These are phyloP conservation scores for Lanzia echinophila DNA, from an alignment of 2,329 filamentous ascomycete species.

Conservation along the genomic window DNA sequence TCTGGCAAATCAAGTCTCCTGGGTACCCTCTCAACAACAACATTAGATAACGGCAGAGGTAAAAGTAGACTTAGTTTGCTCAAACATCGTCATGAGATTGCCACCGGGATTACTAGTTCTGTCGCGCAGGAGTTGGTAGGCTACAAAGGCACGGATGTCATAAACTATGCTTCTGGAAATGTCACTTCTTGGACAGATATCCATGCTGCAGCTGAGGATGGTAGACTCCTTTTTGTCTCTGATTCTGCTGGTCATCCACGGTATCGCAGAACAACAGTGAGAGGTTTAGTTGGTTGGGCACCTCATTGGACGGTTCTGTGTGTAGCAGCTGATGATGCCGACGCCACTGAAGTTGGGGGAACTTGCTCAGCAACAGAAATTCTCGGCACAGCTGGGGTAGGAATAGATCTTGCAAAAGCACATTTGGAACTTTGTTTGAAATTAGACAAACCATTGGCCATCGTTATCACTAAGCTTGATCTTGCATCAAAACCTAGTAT, in stretches of 20 bases:
- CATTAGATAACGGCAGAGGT: constrained; percentile 84
- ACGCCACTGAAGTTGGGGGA: constrained; percentile 26
- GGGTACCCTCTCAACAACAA: constrained; percentile 80
- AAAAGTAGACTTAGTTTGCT: constrained; percentile 83
- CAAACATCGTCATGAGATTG: constrained; percentile 89
- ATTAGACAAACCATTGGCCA: constrained; percentile 66
- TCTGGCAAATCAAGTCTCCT: constrained; percentile 90
- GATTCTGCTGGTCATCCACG: constrained; percentile 89
- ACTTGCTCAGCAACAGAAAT: constrained; percentile 46
- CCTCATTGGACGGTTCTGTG: constrained; percentile 92
- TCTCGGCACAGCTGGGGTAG: constrained; percentile 43
- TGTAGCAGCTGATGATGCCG: constrained; percentile 68
- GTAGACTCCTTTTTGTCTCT: constrained; percentile 77
- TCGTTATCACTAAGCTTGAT: constrained; percentile 89
- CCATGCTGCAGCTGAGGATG: constrained; percentile 67
- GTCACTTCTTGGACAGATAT: constrained; percentile 94
- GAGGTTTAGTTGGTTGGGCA: constrained; percentile 90
- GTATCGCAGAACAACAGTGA: constrained; percentile 80
- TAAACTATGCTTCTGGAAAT: constrained; percentile 83
- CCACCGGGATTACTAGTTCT: constrained; percentile 86
- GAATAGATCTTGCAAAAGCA: constrained; percentile 67
- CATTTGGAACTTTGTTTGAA: constrained; percentile 83
- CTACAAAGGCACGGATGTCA: constrained; percentile 55
- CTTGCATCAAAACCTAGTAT: constrained; percentile 68
- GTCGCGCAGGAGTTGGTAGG: constrained; percentile 91